Conservation (phyloP, 805 yeast genomes). For the Yarrowia deformans region DNA sequence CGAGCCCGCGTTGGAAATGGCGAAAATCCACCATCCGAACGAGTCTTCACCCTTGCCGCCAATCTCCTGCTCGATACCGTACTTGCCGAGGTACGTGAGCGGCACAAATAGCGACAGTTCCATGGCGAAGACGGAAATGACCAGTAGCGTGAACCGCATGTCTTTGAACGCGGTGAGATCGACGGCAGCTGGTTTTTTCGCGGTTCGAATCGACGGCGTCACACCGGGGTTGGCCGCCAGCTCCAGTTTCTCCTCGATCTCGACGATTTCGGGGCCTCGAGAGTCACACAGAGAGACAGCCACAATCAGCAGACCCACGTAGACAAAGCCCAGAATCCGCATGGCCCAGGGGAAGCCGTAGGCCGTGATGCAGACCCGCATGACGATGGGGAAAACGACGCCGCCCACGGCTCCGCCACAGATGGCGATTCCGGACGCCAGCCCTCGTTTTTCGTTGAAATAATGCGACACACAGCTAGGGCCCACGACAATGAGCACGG, state of each 20-base stretch:
- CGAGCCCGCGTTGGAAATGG: conserved; percentile 59
- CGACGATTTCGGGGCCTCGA: conserved; percentile 41
- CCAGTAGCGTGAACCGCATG: conserved; percentile 46
- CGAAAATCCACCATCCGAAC: conserved; percentile 53
- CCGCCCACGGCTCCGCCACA: conserved; percentile 76
- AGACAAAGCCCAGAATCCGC: conserved; percentile 56
- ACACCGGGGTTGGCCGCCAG: conserved; percentile 18
- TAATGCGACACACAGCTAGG: conserved; percentile 69
- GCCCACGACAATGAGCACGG: conserved; percentile 55
- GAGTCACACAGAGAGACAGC: conserved; percentile 53
- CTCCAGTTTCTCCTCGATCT: conserved; percentile 15
- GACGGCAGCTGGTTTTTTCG: conserved; percentile 42
- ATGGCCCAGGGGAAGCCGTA: conserved; percentile 71
- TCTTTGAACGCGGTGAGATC: conserved; percentile 49
- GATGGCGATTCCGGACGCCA: conserved; percentile 68
- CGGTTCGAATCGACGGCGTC: background rate
- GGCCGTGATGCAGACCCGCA: conserved; percentile 55
- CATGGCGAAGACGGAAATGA: conserved; percentile 49
- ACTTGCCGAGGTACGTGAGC: conserved; percentile 64
- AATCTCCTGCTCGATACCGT: conserved; percentile 53
- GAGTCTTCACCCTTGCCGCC: conserved; percentile 41
- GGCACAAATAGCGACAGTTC: conserved; percentile 63
- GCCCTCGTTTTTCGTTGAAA: conserved; percentile 63
- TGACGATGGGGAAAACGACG: conserved; percentile 62
- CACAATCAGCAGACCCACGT: conserved; percentile 46